Conservation (phyloP, 768 basidiomycete species). For the Amanita phalloides region DNA sequence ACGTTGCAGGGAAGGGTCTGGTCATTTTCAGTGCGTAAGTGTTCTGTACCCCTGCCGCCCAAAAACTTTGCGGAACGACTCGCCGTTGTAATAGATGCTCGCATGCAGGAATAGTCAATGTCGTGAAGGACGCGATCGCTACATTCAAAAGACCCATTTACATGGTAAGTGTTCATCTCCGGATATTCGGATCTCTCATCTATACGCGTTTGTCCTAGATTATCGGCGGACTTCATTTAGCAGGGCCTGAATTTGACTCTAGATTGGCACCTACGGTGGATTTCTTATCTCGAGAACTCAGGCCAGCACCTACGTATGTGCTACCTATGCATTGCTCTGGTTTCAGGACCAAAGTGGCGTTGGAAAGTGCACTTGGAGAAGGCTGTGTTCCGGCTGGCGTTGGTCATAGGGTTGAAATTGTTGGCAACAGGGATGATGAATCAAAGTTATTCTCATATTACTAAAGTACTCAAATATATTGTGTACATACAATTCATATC, state of each 20-base stretch:
- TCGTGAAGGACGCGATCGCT: slow-evolving; percentile 56
- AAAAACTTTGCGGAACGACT: background rate
- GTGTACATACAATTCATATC: slow-evolving; percentile 2
- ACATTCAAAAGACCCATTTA: slow-evolving; percentile 60
- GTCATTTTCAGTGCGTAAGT: slow-evolving; percentile 79
- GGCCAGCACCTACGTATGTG: slow-evolving; percentile 57
- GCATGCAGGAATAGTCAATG: slow-evolving; percentile 83
- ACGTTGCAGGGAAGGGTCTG: slow-evolving; percentile 74
- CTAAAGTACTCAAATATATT: slow-evolving; percentile 6
- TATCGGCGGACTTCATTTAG: slow-evolving; percentile 79
- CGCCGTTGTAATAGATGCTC: slow-evolving; percentile 22
- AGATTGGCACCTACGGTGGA: slow-evolving; percentile 63
- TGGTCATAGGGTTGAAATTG: slow-evolving; percentile 52
- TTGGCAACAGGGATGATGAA: slow-evolving; percentile 36
- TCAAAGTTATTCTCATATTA: slow-evolving; percentile 21
- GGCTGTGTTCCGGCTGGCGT: slow-evolving; percentile 72
- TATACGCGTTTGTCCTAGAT: slow-evolving; percentile 29
- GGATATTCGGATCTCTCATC: background rate
- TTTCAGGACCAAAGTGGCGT: slow-evolving; percentile 61
- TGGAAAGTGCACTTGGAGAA: slow-evolving; percentile 61
- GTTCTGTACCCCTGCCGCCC: background rate
- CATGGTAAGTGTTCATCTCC: slow-evolving; percentile 38
- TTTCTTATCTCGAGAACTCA: slow-evolving; percentile 51
- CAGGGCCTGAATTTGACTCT: slow-evolving; percentile 48
- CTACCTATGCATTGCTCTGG: slow-evolving; percentile 85